These are phyloP conservation scores for Thraustotheca clavata DNA, from an alignment of 352 stramenopile genomes.

Conservation along the genomic window DNA sequence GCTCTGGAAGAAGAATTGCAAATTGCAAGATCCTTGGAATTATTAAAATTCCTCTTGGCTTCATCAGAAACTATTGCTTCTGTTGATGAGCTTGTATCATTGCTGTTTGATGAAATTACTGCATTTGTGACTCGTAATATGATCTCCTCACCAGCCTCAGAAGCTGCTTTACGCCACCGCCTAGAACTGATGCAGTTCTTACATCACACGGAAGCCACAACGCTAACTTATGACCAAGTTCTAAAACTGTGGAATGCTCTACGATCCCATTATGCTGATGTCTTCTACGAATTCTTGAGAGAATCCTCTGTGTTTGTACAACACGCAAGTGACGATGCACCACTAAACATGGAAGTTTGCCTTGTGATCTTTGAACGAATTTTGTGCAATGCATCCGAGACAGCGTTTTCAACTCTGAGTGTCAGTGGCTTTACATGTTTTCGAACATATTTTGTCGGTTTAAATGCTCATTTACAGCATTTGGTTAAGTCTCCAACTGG, in stretches of 20 bases:
- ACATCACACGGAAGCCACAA: constrained; percentile 46
- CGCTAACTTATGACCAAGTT: constrained; percentile 60
- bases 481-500: background rate
- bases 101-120: constrained; percentile 79
- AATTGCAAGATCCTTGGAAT: constrained; percentile 25
- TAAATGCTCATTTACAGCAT: constrained; percentile 42
- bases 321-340: constrained; percentile 24
- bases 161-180: constrained; percentile 74
- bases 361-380: constrained; percentile 78
- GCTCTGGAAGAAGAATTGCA: background rate
- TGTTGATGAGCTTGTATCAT: constrained; percentile 55
- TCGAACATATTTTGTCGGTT: constrained; percentile 73
- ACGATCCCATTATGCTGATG: constrained; percentile 72
- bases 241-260: constrained; percentile 65
- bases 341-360: constrained; percentile 70
- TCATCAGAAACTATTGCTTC: constrained; percentile 63
- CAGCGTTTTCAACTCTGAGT: constrained; percentile 58
- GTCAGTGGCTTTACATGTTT: constrained; percentile 81
- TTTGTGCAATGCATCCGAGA: constrained; percentile 49
- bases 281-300: constrained; percentile 79
- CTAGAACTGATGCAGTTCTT: constrained; percentile 83
- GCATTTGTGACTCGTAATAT: constrained; percentile 56
- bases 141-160: constrained; percentile 40
- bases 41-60: constrained; percentile 83
- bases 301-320: constrained; percentile 52